Evolutionary conservation across 2,329 filamentous ascomycete species (phyloP), one percentile per base, ranked within the genome.

Genomic region (Exophiala calicioides): DNA sequence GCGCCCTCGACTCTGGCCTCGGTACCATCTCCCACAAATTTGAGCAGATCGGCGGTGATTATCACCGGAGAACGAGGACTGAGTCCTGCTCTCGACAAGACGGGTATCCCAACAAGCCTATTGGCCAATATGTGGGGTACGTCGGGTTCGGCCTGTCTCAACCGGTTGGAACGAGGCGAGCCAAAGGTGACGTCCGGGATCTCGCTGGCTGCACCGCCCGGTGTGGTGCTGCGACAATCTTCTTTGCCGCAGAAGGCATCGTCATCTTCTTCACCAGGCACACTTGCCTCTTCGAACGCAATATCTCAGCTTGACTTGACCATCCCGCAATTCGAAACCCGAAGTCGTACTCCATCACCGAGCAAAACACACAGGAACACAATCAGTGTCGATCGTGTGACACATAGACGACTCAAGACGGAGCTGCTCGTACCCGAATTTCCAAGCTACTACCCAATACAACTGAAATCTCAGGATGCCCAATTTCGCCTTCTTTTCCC

Each of bases 41-140:
- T 96, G 60, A 96, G 90, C 69, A 89, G 88, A 61, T 83, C 83
- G 16, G 91, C 90, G 16, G 86, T 96, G 18, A 76, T 88, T 19
- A 81, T 91, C 12, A 88, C 85, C 58, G 85, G 84, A 40, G 90
- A 95, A 61, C 80, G 85, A 50, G 81, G 82, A 2, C 74, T 89
- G 46, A 78, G 78, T 3, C 67, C 82, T 13, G 82, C 82, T n/a
- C 69, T 71, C 37, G 79, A 82, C 58, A 80, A 75, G 35, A 77
- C 77, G n/a, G 81, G 85, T 31, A 81, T 95, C 68, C 88, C 90
- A 1, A 87, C 86, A 38, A 89, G 88, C 10, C 82, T 96, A 52
- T 81, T 95, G 73, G 90, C 90, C 23, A 97, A 97, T 64, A 79
- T 94, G 45, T 97, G 91, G 91, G 91, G 91, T 38, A 94, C 84